These are phyloP conservation scores for Rhododendron ovatum DNA, from an alignment of 148 eudicot genomes.

Conservation along the genomic window DNA sequence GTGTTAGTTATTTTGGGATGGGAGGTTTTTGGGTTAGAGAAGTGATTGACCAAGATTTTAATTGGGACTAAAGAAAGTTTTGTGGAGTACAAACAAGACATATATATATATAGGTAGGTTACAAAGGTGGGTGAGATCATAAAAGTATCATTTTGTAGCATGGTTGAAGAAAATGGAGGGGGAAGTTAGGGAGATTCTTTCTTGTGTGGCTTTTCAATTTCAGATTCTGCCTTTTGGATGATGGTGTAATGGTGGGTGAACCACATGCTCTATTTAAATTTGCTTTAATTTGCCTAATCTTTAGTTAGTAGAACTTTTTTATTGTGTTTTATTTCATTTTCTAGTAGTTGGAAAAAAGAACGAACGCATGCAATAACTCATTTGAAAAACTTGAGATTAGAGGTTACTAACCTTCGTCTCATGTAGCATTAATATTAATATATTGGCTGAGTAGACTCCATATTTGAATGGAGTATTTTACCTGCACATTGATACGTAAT, in stretches of 20 bases:
- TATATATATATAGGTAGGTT: neutral
- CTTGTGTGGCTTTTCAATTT: conserved; percentile 27
- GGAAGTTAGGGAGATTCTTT: conserved; percentile 52
- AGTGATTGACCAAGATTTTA: neutral
- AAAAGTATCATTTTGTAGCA: neutral
- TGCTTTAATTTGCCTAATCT: neutral
- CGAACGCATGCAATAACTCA: neutral
- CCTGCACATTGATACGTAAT: neutral
- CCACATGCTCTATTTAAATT: conserved; percentile 18
- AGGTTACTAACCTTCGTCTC: neutral
- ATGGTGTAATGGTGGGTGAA: conserved; percentile 44
- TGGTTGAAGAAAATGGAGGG: conserved; percentile 25
- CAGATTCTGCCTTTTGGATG: conserved; percentile 24
- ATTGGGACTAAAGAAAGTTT: conserved; percentile 3
- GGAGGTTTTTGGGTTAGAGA: neutral
- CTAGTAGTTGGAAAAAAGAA: neutral
- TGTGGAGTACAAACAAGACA: neutral
- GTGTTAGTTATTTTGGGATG: conserved; percentile 21
- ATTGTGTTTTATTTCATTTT: neutral
- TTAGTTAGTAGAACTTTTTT: neutral
- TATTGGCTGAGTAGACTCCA: neutral
- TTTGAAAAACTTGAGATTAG: neutral
- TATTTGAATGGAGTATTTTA: neutral
- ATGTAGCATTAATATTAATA: neutral
- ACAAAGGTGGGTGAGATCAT: neutral